Evolutionary conservation across 495 filamentous ascomycete species (phyloP).

Genomic region (Lepidopterella palustris): DNA sequence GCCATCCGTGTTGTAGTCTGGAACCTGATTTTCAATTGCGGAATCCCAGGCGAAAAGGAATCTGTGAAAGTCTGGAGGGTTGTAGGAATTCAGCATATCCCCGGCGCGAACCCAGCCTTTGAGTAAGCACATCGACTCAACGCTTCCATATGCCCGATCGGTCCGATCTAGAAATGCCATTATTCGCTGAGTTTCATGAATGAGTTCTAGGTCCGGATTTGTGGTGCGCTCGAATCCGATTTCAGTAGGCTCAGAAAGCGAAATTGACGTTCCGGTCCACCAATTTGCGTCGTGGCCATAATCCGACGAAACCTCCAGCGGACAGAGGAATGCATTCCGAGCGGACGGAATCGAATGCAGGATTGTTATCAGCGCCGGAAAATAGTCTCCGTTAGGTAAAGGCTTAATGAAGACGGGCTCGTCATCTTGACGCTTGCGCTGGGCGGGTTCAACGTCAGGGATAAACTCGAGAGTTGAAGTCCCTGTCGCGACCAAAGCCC

Average conservation of each 20-base stretch:
- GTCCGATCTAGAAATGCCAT: constrained; percentile 80
- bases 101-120: constrained; percentile 3
- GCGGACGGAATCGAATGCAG: constrained; percentile 78
- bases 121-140: constrained; percentile 51
- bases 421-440: constrained; percentile 52
- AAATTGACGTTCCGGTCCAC: constrained; percentile 73
- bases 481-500: constrained; percentile 62
- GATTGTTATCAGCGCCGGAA: constrained; percentile 69
- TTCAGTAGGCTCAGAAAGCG: constrained; percentile 51
- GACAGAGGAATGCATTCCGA: constrained; percentile 63
- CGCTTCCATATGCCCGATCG: constrained; percentile 73
- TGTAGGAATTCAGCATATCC: neutral
- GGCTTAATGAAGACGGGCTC: constrained; percentile 70
- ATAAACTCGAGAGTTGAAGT: constrained; percentile 44
- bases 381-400: constrained; percentile 49
- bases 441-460: constrained; percentile 52
- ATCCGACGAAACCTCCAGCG: constrained; percentile 45
- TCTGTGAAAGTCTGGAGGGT: constrained; percentile 19
- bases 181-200: constrained; percentile 64
- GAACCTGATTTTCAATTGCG: constrained; percentile 3
- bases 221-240: constrained; percentile 43
- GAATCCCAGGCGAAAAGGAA: constrained; percentile 20
- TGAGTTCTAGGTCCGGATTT: constrained; percentile 38
- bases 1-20: neutral
- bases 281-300: constrained; percentile 70